Evolutionary conservation across 2,329 filamentous ascomycete genomes (phyloP).

Genomic region (Rutstroemia sp.): DNA sequence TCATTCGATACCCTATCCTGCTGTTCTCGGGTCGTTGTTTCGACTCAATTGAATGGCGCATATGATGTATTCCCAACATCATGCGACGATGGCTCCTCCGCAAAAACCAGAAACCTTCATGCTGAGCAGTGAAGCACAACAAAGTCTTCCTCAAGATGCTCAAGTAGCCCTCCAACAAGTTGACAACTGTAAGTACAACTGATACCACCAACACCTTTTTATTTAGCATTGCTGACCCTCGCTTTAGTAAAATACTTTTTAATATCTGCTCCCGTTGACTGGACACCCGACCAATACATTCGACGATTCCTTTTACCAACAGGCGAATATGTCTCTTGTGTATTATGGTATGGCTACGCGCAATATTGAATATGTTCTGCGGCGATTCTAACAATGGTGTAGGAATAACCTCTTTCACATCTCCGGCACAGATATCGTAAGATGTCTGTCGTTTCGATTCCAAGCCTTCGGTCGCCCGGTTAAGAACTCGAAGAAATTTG

Average conservation of each 20-base stretch:
- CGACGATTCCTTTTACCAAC: slow-evolving; percentile 91
- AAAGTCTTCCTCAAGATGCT: slow-evolving; percentile 90
- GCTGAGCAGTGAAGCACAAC: slow-evolving; percentile 93
- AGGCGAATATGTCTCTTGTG: slow-evolving; percentile 97
- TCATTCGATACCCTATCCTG: slow-evolving; percentile 15
- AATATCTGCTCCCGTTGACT: slow-evolving; percentile 96
- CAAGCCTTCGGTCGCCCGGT: slow-evolving; percentile 97
- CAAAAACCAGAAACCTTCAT: slow-evolving; percentile 99
- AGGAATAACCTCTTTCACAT: slow-evolving; percentile 99
- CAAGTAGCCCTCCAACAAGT: slow-evolving; percentile 97
- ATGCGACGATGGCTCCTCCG: slow-evolving; percentile 79
- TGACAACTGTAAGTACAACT: slow-evolving; percentile 71
- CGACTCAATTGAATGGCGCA: slow-evolving; percentile 30
- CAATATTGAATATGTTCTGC: slow-evolving; percentile 10
- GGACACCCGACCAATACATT: slow-evolving; percentile 95
- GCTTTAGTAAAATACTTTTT: slow-evolving; percentile 93
- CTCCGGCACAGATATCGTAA: slow-evolving; percentile 95
- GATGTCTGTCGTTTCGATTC: slow-evolving; percentile 96
- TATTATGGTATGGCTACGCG: slow-evolving; percentile 62
- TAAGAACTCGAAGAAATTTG: slow-evolving; percentile 99
- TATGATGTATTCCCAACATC: slow-evolving; percentile 68
- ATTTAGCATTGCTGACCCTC: slow-evolving; percentile 13
- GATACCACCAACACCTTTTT: slow-evolving; percentile 10
- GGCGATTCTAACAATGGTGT: slow-evolving; percentile 25
- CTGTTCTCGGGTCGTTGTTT: slow-evolving; percentile 18